Percentiles rank a stretch among this genome's conserved stretches.
These are phyloP conservation scores for Neospora caninum DNA, from an alignment of 169 alveolate genomes.

Conservation along the genomic window DNA sequence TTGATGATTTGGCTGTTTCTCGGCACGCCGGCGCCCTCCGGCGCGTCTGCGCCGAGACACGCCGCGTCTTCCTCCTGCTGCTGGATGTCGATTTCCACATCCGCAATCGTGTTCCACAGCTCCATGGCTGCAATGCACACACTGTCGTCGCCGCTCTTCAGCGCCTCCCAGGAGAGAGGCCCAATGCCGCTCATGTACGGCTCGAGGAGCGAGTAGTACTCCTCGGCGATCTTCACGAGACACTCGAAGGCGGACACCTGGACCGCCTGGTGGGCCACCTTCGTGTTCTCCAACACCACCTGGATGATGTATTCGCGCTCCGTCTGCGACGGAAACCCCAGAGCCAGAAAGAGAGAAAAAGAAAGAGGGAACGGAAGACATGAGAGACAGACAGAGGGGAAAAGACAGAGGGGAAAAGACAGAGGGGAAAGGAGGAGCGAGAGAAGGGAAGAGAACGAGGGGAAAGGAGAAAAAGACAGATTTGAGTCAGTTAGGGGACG, in stretches of 20 bases:
- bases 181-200: conserved; percentile 67
- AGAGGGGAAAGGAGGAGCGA: too few relatives aligned
- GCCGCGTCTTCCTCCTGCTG: conserved; percentile 55
- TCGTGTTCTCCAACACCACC: conserved; percentile 62
- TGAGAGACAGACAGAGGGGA: too few relatives aligned
- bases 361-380: too few relatives aligned
- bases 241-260: conserved; percentile 79
- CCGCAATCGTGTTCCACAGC: conserved; percentile 68
- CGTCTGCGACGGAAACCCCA: conserved; percentile 29
- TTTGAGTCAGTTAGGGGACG: too few relatives aligned
- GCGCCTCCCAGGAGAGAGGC: conserved; percentile 63
- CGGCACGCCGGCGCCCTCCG: not conserved
- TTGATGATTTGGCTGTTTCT: conserved; percentile 41
- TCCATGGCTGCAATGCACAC: conserved; percentile 70
- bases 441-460: not conserved
- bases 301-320: conserved; percentile 61
- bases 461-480: not conserved
- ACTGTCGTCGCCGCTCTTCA: conserved; percentile 53
- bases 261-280: conserved; percentile 51
- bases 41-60: not conserved
- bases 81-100: conserved; percentile 60
- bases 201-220: conserved; percentile 54
- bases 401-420: too few relatives aligned
- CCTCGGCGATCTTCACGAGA: conserved; percentile 72
- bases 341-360: too few relatives aligned